Conservation (phyloP, 1,284 basidiomycete genomes). For the Apiotrichum montevideense region DNA sequence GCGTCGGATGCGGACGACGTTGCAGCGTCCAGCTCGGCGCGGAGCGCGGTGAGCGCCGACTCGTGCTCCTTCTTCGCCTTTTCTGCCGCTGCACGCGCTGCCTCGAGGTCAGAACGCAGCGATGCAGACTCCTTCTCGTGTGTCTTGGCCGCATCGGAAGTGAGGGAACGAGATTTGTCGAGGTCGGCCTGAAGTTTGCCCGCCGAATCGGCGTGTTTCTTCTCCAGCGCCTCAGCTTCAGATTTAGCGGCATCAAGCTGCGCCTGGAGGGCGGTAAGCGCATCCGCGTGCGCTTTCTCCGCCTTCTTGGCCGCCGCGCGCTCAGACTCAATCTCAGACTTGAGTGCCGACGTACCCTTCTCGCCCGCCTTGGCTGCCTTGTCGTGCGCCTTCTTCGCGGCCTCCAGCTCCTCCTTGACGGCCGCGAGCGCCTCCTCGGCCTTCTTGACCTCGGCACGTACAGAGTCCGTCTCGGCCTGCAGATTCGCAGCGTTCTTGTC, state of each 20-base stretch:
- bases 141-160: neutral
- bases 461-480: neutral
- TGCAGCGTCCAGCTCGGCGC: constrained; percentile 3
- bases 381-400: neutral
- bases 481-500: neutral
- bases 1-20: neutral
- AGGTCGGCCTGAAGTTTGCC: neutral
- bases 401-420: constrained; percentile 8
- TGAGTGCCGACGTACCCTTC: neutral
- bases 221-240: neutral
- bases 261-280: neutral
- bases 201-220: neutral
- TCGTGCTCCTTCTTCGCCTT: constrained; percentile 2
- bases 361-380: neutral
- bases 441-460: constrained; percentile 1
- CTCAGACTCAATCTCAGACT: neutral
- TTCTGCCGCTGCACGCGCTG: neutral
- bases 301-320: neutral
- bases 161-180: neutral
- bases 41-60: neutral
- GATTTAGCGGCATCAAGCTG: neutral
- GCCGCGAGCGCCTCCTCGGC: neutral
- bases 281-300: neutral
- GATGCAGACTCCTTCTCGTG: neutral
- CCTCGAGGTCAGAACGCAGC: constrained; percentile 4